Conservation (phyloP, 1,139 yeast genomes). For the Pichia sp. region DNA sequence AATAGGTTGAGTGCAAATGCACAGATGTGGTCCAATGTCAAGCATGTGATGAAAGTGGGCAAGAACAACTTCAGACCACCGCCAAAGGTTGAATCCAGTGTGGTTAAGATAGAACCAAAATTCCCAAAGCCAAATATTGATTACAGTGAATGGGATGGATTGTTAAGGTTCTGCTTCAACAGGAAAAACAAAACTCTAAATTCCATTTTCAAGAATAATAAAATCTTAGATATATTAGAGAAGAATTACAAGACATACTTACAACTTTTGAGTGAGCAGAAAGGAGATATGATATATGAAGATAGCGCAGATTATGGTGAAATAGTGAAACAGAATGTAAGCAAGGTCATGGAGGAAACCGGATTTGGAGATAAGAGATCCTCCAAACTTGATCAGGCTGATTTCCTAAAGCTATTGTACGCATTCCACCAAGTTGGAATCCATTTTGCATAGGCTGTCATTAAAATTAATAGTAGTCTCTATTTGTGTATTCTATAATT, state of each 20-base stretch:
- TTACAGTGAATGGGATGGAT: conserved; percentile 95
- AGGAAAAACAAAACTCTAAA: conserved; percentile 90
- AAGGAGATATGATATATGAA: conserved; percentile 53
- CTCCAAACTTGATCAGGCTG: conserved; percentile 92
- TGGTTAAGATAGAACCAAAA: conserved; percentile 88
- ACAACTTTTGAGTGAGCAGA: conserved; percentile 51
- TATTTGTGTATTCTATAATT: conserved; percentile 5
- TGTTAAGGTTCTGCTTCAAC: conserved; percentile 82
- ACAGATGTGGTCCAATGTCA: conserved; percentile 98
- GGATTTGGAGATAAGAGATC: conserved; percentile 84
- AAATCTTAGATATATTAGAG: conserved; percentile 80
- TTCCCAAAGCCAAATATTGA: conserved; percentile 89
- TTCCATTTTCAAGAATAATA: conserved; percentile 84
- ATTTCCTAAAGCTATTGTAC: conserved; percentile 76
- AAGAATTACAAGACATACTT: conserved; percentile 81
- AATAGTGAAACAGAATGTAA: conserved; percentile 55
- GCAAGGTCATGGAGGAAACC: conserved; percentile 68
- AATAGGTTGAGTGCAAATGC: conserved; percentile 94
- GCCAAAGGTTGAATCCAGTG: conserved; percentile 96
- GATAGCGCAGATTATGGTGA: conserved; percentile 40
- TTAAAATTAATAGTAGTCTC: not conserved
- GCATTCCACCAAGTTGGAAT: conserved; percentile 98
- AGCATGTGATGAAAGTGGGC: conserved; percentile 98
- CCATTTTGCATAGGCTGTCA: conserved; percentile 67
- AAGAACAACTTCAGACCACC: conserved; percentile 97